Percentiles rank a stretch among this genome's conserved stretches.
Evolutionary conservation across 768 basidiomycete genomes (phyloP).

Genomic region (Mycena floridula): DNA sequence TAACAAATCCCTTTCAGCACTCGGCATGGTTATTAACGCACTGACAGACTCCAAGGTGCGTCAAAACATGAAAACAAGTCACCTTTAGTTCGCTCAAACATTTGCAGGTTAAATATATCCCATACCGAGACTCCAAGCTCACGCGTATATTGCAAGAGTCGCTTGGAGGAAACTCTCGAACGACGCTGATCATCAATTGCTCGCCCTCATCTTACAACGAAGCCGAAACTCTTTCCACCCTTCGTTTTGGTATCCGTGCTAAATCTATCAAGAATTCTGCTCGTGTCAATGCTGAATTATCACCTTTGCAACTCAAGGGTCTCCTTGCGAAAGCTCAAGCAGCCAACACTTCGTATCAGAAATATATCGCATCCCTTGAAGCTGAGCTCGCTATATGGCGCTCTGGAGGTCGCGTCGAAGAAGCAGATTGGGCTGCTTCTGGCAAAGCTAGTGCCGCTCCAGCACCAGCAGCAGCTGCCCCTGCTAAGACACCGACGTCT

Average conservation of each 20-base stretch:
- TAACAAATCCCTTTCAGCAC: constrained; percentile 94
- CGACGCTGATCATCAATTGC: constrained; percentile 99
- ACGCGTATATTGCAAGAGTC: constrained; percentile 99
- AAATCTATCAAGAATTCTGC: constrained; percentile 99
- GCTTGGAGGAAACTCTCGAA: constrained; percentile 89
- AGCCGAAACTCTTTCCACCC: constrained; percentile 89
- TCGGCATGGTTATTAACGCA: constrained; percentile 99
- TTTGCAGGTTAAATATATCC: constrained; percentile 90
- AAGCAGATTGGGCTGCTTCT: constrained; percentile 71
- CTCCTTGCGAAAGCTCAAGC: constrained; percentile 85
- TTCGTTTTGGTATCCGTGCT: constrained; percentile 99
- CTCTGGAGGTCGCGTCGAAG: constrained; percentile 77
- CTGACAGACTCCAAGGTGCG: constrained; percentile 91
- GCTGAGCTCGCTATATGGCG: constrained; percentile 90
- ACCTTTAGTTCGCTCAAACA: too few relatives aligned
- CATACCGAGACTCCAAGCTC: constrained; percentile 98
- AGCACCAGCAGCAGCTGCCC: constrained; percentile 34
- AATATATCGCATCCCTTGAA: constrained; percentile 86
- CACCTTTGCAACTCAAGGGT: constrained; percentile 92
- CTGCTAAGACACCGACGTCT: constrained; percentile 52
- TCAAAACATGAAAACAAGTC: too few relatives aligned
- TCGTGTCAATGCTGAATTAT: constrained; percentile 95
- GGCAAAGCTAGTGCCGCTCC: constrained; percentile 46
- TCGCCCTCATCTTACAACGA: constrained; percentile 98
- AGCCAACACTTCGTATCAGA: constrained; percentile 76